Conservation (phyloP, 2,329 filamentous ascomycete genomes). For the Fusarium pseudocircinatum region DNA sequence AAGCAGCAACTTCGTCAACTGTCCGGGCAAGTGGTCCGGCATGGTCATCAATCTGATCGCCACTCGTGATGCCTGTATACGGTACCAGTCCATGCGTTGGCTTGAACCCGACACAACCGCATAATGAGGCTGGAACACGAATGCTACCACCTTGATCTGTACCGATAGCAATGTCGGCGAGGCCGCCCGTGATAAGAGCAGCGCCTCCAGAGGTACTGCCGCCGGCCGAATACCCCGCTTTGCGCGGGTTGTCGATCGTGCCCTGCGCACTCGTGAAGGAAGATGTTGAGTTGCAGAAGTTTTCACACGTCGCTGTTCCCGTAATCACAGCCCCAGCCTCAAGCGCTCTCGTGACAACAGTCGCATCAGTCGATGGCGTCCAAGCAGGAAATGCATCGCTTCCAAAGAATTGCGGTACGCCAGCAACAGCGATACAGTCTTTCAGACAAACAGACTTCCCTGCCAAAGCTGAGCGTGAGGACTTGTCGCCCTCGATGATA, state of each 20-base stretch:
- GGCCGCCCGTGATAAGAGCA: slow-evolving; percentile 55
- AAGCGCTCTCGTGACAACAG: slow-evolving; percentile 60
- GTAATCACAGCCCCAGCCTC: slow-evolving; percentile 60
- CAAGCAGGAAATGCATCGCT: slow-evolving; percentile 60
- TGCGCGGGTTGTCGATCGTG: slow-evolving; percentile 56
- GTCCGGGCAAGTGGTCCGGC: slow-evolving; percentile 55
- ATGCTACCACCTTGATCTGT: slow-evolving; percentile 61
- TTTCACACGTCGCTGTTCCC: slow-evolving; percentile 64
- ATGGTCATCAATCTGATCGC: slow-evolving; percentile 63
- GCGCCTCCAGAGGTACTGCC: slow-evolving; percentile 60
- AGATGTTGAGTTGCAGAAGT: slow-evolving; percentile 60
- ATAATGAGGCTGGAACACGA: slow-evolving; percentile 54
- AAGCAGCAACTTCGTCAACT: slow-evolving; percentile 52
- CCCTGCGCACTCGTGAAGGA: slow-evolving; percentile 59
- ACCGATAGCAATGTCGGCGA: slow-evolving; percentile 57
- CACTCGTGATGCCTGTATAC: slow-evolving; percentile 59
- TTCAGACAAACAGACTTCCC: slow-evolving; percentile 62
- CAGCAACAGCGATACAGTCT: slow-evolving; percentile 64
- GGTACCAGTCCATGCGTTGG: slow-evolving; percentile 62
- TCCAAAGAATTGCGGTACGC: slow-evolving; percentile 62
- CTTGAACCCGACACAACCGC: slow-evolving; percentile 58
- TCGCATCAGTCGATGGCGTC: slow-evolving; percentile 63
- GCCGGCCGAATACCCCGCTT: slow-evolving; percentile 57
- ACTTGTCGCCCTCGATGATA: slow-evolving; percentile 48
- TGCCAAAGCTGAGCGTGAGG: slow-evolving; percentile 36